These are phyloP conservation scores for Mrakia blollopis DNA, from an alignment of 768 basidiomycete genomes.

Conservation along the genomic window DNA sequence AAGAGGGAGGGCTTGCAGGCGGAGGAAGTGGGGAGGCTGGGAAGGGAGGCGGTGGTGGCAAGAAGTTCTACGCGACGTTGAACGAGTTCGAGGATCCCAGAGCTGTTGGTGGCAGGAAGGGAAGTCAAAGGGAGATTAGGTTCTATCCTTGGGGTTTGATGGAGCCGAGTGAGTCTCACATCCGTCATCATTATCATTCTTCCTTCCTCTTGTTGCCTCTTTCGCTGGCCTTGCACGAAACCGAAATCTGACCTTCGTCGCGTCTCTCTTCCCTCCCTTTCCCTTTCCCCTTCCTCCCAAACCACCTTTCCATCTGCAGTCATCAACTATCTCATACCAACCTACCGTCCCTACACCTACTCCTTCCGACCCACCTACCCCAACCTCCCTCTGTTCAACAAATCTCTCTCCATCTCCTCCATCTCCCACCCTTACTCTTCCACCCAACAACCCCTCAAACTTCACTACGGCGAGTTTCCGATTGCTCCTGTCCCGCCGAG, in stretches of 20 bases:
- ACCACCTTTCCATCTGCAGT: too few species aligned
- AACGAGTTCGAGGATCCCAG: background rate
- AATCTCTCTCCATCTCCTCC: background rate
- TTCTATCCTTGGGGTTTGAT: background rate
- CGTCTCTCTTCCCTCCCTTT: background rate
- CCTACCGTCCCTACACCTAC: background rate
- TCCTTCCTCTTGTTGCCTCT: background rate
- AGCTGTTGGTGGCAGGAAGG: background rate
- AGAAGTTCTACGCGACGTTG: background rate
- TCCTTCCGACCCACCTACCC: conserved; percentile 12
- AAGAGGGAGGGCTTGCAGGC: too few species aligned
- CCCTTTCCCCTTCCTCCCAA: too few species aligned
- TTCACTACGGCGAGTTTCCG: background rate
- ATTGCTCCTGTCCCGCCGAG: background rate
- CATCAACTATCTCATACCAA: background rate
- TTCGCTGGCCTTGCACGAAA: background rate
- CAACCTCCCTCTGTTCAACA: conserved; percentile 4
- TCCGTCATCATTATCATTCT: background rate
- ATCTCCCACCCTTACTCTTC: background rate
- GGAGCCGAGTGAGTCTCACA: background rate
- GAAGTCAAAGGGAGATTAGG: conserved; percentile 6
- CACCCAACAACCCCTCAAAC: background rate
- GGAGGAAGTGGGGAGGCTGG: too few species aligned
- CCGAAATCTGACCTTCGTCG: background rate
- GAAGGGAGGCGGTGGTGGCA: too few species aligned